phyloP scores from a whole-genome alignment of 2,329 filamentous ascomycete genomes.

The Anisogramma anomala region DNA sequence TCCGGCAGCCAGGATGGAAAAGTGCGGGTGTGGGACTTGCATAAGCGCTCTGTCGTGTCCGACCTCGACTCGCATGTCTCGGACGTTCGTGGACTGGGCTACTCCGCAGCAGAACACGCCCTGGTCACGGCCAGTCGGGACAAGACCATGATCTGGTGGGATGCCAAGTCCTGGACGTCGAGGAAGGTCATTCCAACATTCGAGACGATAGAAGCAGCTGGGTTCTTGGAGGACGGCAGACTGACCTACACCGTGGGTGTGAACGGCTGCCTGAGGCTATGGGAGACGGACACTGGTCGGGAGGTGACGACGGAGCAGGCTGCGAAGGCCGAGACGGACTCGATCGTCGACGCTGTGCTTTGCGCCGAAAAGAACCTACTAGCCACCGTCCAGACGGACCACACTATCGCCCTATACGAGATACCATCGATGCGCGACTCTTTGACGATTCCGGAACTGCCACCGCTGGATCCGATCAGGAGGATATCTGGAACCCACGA shows the following conservation, averaged over 20 bases:
- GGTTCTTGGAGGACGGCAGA: conserved; percentile 61
- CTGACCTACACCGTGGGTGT: conserved; percentile 77
- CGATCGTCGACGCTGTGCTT: conserved; percentile 62
- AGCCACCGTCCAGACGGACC: conserved; percentile 76
- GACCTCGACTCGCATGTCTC: conserved; percentile 87
- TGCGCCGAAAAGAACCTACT: conserved; percentile 55
- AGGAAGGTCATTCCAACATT: conserved; percentile 71
- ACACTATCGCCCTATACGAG: conserved; percentile 68
- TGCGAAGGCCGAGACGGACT: conserved; percentile 46
- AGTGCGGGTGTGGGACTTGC: conserved; percentile 80
- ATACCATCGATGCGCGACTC: conserved; percentile 30
- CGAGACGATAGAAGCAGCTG: conserved; percentile 74
- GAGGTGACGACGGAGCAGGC: conserved; percentile 69
- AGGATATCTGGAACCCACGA: conserved; percentile 94
- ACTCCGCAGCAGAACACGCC: conserved; percentile 59
- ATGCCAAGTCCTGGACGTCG: conserved; percentile 72
- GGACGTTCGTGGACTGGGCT: conserved; percentile 80
- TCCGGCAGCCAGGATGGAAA: conserved; percentile 93
- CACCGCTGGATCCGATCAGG: conserved; percentile 44
- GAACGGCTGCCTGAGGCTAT: conserved; percentile 71
- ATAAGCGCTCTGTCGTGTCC: conserved; percentile 66
- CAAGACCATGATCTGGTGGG: conserved; percentile 90
- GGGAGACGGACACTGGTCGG: conserved; percentile 64
- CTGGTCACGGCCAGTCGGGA: conserved; percentile 81
- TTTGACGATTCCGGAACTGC: conserved; percentile 23